These are phyloP conservation scores for Marsdenia floribunda DNA, from an alignment of 257 asterid species.

Conservation along the genomic window DNA sequence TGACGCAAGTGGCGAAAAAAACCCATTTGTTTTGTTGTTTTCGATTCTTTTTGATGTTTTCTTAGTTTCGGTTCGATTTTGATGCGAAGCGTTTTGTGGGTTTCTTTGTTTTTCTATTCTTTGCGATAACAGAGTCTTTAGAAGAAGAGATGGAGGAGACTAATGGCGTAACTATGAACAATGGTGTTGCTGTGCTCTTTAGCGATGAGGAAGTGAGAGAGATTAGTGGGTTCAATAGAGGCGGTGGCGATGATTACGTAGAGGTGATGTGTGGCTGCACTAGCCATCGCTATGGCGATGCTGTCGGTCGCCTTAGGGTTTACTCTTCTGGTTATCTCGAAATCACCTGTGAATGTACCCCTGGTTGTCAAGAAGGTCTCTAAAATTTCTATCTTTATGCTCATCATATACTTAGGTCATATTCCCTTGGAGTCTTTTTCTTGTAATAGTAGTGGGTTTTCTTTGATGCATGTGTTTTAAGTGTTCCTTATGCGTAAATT, in stretches of 20 bases:
- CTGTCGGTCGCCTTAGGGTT: constrained; percentile 60
- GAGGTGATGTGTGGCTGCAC: constrained; percentile 62
- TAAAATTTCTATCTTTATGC: neutral
- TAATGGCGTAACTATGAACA: neutral
- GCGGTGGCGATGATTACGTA: constrained; percentile 39
- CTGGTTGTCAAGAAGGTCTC: constrained; percentile 54
- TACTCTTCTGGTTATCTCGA: constrained; percentile 47
- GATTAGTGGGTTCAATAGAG: constrained; percentile 34
- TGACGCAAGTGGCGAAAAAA: constrained; percentile 22
- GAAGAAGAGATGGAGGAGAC: constrained; percentile 14
- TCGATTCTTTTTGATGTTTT: constrained; percentile 19
- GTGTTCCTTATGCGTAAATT: constrained; percentile 15
- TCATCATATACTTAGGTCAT: neutral
- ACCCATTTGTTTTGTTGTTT: constrained; percentile 19
- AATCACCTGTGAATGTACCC: constrained; percentile 54
- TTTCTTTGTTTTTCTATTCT: neutral
- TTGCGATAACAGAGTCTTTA: constrained; percentile 4
- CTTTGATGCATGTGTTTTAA: constrained; percentile 25
- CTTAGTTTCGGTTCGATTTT: constrained; percentile 20
- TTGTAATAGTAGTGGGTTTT: constrained; percentile 11
- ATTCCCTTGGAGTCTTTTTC: neutral
- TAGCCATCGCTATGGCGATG: constrained; percentile 60
- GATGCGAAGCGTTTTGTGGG: constrained; percentile 10
- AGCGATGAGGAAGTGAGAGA: constrained; percentile 39
- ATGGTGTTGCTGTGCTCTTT: constrained; percentile 25